A percentile compares a stretch with the other conserved stretches of the same genome.
phyloP scores from a whole-genome alignment of 1,284 basidiomycete genomes.

The Phylloboletellus chloephorus region DNA sequence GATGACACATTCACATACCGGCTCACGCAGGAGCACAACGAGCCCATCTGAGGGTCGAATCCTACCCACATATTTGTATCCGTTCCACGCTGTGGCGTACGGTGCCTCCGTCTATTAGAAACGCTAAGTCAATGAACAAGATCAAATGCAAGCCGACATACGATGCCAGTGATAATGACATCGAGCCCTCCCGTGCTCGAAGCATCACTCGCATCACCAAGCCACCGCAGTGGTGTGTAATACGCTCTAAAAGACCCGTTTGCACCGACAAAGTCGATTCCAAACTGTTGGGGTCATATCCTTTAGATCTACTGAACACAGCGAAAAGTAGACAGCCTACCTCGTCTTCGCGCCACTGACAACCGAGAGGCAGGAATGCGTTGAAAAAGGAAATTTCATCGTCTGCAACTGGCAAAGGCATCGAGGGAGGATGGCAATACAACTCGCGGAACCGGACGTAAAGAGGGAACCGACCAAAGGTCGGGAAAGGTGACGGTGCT shows the following conservation, averaged over 20 bases:
- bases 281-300: slow-evolving; percentile 30
- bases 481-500: slow-evolving; percentile 33
- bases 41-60: slow-evolving; percentile 33
- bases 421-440: slow-evolving; percentile 32
- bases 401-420: slow-evolving; percentile 26
- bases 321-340: slow-evolving; percentile 22
- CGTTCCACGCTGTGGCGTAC: slow-evolving; percentile 46
- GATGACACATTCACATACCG: slow-evolving; percentile 32
- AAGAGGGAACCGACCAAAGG: slow-evolving; percentile 37
- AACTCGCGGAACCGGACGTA: slow-evolving; percentile 45
- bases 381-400: slow-evolving; percentile 30
- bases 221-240: slow-evolving; percentile 28
- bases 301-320: slow-evolving; percentile 7
- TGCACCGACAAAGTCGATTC: slow-evolving; percentile 38
- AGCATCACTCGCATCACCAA: slow-evolving; percentile 13
- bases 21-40: slow-evolving; percentile 35
- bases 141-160: slow-evolving; percentile 24
- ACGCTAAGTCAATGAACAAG: slow-evolving; percentile 9
- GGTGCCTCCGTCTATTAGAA: slow-evolving; percentile 40
- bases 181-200: slow-evolving; percentile 28
- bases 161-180: slow-evolving; percentile 48
- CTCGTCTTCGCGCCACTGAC: slow-evolving; percentile 32
- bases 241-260: slow-evolving; percentile 32
- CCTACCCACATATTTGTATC: slow-evolving; percentile 31
- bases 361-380: slow-evolving; percentile 43